A percentile compares a stretch with the other conserved stretches of the same genome.
Evolutionary conservation across 2,329 filamentous ascomycete genomes (phyloP).

Genomic region (Aspergillus sp.): DNA sequence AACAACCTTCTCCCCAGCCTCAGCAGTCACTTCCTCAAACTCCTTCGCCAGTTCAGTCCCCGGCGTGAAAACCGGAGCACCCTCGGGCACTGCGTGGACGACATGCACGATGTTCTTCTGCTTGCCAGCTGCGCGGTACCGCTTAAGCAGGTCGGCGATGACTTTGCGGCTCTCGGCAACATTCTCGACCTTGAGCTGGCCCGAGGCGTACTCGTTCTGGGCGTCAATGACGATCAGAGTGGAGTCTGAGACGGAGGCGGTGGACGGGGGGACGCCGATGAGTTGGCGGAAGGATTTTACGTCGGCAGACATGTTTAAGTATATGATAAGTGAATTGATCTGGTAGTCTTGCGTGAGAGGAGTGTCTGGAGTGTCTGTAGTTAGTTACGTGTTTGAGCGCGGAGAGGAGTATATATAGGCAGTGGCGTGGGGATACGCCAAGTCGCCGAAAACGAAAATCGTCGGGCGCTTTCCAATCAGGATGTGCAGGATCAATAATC

Average conservation of each 20-base stretch:
- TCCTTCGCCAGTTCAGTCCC: conserved; percentile 60
- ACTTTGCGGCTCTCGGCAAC: conserved; percentile 54
- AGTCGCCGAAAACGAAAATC: too few species aligned
- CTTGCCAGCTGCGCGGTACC: conserved; percentile 55
- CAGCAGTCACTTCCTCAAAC: conserved; percentile 59
- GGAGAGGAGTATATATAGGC: too few species aligned
- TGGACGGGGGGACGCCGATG: conserved; percentile 56
- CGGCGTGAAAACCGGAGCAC: conserved; percentile 66
- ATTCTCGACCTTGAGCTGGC: conserved; percentile 57
- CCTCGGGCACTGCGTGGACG: conserved; percentile 58
- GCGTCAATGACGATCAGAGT: conserved; percentile 68
- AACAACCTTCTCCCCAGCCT: conserved; percentile 57
- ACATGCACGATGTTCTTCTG: conserved; percentile 60
- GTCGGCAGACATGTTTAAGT: not conserved
- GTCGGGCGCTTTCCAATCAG: too few species aligned
- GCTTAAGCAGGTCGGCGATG: conserved; percentile 58
- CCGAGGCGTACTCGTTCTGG: conserved; percentile 64
- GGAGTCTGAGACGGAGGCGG: conserved; percentile 58
- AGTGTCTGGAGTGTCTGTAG: too few species aligned
- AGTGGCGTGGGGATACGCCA: too few species aligned
- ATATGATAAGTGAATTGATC: too few species aligned
- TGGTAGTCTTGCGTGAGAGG: too few species aligned
- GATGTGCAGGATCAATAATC: too few species aligned
- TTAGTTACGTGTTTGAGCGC: not conserved
- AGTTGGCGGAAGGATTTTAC: conserved; percentile 49